Conservation (phyloP, 2,329 filamentous ascomycete species). For the Ceratocystis albifundus region DNA sequence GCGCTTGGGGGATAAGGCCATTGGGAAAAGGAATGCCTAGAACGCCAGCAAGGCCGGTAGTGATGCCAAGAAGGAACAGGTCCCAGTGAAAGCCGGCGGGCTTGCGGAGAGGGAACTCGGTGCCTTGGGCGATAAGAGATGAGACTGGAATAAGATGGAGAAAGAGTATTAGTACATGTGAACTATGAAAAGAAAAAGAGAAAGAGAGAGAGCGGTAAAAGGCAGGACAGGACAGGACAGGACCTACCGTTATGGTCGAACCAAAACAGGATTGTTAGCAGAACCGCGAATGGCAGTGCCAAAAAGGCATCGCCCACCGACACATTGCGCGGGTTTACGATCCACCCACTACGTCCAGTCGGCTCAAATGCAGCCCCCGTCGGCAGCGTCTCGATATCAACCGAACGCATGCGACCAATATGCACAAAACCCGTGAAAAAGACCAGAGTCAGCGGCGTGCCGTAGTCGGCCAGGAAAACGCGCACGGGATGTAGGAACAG, state of each 20-base stretch:
- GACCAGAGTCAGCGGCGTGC: constrained; percentile 67
- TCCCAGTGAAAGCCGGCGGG: constrained; percentile 82
- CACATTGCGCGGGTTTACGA: constrained; percentile 73
- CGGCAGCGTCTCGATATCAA: constrained; percentile 60
- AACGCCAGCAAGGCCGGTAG: constrained; percentile 62
- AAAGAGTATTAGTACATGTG: not conserved
- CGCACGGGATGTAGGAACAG: constrained; percentile 65
- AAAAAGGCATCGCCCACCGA: constrained; percentile 62
- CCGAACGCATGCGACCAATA: constrained; percentile 65
- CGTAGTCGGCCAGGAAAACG: constrained; percentile 81
- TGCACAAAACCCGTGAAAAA: constrained; percentile 89
- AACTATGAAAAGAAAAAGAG: not conserved
- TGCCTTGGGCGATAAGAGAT: constrained; percentile 70
- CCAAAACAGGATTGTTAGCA: constrained; percentile 76
- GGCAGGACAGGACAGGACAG: too few relatives aligned
- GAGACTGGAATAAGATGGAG: constrained; percentile 45
- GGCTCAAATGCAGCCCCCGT: constrained; percentile 69
- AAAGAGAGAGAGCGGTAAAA: not conserved
- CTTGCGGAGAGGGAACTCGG: constrained; percentile 68
- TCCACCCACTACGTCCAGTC: constrained; percentile 60
- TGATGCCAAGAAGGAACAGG: constrained; percentile 66
- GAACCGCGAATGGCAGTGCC: constrained; percentile 73
- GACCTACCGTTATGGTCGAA: constrained; percentile 72
- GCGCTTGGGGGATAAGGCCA: constrained; percentile 71
- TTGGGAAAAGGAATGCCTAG: constrained; percentile 72